Evolutionary conservation across 2,329 filamentous ascomycete species (phyloP).

Genomic region (Ceratocystis cacaofunesta): DNA sequence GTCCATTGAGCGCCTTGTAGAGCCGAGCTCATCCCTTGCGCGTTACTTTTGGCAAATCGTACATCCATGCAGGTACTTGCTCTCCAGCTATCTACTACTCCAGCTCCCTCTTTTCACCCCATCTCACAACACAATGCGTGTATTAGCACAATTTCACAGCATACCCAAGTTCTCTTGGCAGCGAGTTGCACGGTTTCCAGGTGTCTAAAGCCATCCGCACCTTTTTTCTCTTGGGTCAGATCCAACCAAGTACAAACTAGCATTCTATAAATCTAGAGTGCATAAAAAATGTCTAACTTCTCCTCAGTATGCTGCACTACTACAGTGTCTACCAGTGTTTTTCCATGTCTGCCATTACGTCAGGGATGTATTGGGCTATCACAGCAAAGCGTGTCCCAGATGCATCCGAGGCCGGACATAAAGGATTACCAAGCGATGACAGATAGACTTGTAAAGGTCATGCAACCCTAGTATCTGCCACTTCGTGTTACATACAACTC

Average conservation of each 20-base stretch:
- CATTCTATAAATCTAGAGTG: neutral
- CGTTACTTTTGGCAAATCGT: neutral
- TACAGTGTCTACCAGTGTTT: too few species aligned
- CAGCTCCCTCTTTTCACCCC: too few species aligned
- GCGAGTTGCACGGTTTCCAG: neutral
- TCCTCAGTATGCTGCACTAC: neutral
- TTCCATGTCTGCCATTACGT: neutral
- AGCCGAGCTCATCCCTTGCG: too few species aligned
- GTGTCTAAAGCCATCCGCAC: neutral
- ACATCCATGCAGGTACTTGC: too few species aligned
- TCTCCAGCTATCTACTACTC: too few species aligned
- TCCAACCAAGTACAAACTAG: too few species aligned
- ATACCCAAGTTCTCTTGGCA: neutral
- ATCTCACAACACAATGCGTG: neutral
- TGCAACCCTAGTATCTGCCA: neutral
- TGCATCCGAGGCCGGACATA: neutral
- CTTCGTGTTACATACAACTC: neutral
- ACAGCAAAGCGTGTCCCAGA: too few species aligned
- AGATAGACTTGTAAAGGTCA: neutral
- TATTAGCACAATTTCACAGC: neutral
- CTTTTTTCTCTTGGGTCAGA: neutral
- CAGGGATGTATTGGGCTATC: neutral
- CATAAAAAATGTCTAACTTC: neutral
- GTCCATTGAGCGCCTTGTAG: too few species aligned
- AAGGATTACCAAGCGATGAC: neutral